Conservation (phyloP, 805 yeast species). For the Starmerella stigmatis region DNA sequence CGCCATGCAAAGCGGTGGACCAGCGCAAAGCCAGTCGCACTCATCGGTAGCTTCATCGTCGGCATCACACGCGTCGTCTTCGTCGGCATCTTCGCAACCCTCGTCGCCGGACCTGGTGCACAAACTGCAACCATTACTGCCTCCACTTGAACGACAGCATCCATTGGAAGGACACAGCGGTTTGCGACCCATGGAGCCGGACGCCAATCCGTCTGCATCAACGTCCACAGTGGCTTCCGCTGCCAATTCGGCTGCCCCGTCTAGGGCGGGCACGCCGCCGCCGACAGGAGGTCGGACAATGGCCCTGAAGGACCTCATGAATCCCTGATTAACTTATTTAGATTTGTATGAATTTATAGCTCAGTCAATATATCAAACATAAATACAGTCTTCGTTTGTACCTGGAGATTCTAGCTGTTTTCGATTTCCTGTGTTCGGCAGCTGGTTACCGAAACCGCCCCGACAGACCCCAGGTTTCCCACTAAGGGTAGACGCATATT, state of each 20-base stretch:
- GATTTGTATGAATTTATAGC: neutral
- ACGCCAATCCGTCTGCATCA: constrained; percentile 12
- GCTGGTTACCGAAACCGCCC: too few relatives aligned
- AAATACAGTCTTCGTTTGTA: too few relatives aligned
- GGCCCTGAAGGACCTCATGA: constrained; percentile 21
- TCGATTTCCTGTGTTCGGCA: too few relatives aligned
- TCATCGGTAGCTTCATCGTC: constrained; percentile 1
- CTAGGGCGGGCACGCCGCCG: constrained; percentile 19
- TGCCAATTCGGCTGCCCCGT: constrained; percentile 15
- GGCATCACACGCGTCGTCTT: neutral
- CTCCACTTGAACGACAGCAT: constrained; percentile 9
- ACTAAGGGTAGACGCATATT: too few relatives aligned
- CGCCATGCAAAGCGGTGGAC: neutral
- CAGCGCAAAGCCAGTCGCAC: neutral
- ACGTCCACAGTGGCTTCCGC: constrained; percentile 7
- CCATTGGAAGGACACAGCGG: neutral
- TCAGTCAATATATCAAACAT: too few relatives aligned
- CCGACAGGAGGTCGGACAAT: constrained; percentile 9
- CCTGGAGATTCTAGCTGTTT: too few relatives aligned
- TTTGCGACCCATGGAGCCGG: constrained; percentile 19
- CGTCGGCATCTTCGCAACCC: neutral
- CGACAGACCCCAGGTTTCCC: too few relatives aligned
- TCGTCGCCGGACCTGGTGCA: neutral
- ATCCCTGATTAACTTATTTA: constrained; percentile 9
- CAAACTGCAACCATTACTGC: constrained; percentile 8